A percentile compares a stretch with the other conserved stretches of the same genome.
These are phyloP conservation scores for Blastocystis sp. DNA, from an alignment of 352 stramenopile species.

Conservation along the genomic window DNA sequence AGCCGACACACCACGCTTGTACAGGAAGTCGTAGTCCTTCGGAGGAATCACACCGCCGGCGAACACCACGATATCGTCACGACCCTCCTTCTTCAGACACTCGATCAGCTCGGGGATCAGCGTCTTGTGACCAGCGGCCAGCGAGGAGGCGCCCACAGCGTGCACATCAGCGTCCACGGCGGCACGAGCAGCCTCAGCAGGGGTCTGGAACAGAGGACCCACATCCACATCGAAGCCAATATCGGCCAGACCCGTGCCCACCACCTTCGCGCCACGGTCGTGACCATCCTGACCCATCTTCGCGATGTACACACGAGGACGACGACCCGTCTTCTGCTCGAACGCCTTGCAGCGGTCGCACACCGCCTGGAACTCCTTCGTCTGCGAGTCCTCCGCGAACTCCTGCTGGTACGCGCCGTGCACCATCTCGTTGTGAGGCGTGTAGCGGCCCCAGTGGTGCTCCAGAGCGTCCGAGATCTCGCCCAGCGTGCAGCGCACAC, in stretches of 20 bases:
- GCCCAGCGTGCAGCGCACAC: constrained; percentile 85
- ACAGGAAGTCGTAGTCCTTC: constrained; percentile 91
- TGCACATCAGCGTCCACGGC: constrained; percentile 92
- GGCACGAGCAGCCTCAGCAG: constrained; percentile 80
- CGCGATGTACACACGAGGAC: constrained; percentile 88
- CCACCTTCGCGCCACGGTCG: constrained; percentile 92
- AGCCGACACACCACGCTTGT: constrained; percentile 83
- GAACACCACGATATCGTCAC: constrained; percentile 88
- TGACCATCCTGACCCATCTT: constrained; percentile 94
- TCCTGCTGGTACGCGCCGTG: constrained; percentile 81
- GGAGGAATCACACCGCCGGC: constrained; percentile 91
- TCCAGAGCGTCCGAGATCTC: constrained; percentile 91
- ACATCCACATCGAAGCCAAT: constrained; percentile 95
- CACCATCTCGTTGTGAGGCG: constrained; percentile 79
- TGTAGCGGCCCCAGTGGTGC: constrained; percentile 88
- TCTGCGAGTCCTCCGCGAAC: constrained; percentile 73
- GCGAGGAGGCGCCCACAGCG: constrained; percentile 82
- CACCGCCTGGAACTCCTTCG: constrained; percentile 84
- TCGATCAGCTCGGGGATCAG: constrained; percentile 87
- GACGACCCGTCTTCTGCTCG: constrained; percentile 83
- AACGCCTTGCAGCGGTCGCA: constrained; percentile 86
- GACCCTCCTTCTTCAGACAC: constrained; percentile 84
- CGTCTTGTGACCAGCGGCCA: constrained; percentile 90
- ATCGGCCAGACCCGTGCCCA: constrained; percentile 90
- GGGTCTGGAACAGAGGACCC: constrained; percentile 88